phyloP scores from a whole-genome alignment of 2,329 filamentous ascomycete genomes.

The Pezicula rhizophila region DNA sequence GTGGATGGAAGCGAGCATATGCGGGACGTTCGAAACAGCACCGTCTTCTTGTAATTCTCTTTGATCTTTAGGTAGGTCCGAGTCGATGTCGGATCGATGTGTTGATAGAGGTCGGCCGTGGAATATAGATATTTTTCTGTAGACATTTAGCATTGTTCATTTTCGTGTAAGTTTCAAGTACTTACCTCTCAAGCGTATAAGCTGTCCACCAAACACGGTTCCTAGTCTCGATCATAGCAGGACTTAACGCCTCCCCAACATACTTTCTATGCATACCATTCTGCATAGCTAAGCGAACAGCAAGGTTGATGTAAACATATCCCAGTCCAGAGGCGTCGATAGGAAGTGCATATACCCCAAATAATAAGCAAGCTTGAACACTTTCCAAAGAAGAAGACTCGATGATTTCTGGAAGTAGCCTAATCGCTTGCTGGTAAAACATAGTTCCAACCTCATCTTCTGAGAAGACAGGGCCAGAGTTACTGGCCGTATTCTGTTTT shows the following conservation, averaged over 20 bases:
- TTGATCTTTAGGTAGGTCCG: conserved; percentile 39
- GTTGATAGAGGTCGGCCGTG: conserved; percentile 51
- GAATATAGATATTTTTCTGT: conserved; percentile 47
- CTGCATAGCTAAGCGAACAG: conserved; percentile 51
- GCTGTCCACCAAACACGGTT: conserved; percentile 45
- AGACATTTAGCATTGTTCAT: conserved; percentile 6
- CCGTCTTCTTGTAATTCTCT: conserved; percentile 27
- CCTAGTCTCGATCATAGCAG: conserved; percentile 43
- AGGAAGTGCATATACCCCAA: conserved; percentile 49
- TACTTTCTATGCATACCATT: conserved; percentile 54
- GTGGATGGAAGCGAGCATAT: conserved; percentile 39
- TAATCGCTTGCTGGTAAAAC: conserved; percentile 50
- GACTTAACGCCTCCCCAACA: conserved; percentile 39
- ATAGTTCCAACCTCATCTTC: conserved; percentile 45
- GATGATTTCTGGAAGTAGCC: conserved; percentile 50
- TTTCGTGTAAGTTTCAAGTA: neutral
- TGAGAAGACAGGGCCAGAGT: neutral
- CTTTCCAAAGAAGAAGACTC: conserved; percentile 49
- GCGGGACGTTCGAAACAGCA: conserved; percentile 37
- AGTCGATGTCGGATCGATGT: conserved; percentile 45
- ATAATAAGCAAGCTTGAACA: conserved; percentile 50
- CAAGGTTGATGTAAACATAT: conserved; percentile 51
- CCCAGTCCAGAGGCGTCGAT: conserved; percentile 50
- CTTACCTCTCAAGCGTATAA: conserved; percentile 49
- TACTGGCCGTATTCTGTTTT: neutral